Evolutionary conservation across 192 early-diverging fungal species (phyloP).

Genomic region (Phycomyces blakesleeanus): DNA sequence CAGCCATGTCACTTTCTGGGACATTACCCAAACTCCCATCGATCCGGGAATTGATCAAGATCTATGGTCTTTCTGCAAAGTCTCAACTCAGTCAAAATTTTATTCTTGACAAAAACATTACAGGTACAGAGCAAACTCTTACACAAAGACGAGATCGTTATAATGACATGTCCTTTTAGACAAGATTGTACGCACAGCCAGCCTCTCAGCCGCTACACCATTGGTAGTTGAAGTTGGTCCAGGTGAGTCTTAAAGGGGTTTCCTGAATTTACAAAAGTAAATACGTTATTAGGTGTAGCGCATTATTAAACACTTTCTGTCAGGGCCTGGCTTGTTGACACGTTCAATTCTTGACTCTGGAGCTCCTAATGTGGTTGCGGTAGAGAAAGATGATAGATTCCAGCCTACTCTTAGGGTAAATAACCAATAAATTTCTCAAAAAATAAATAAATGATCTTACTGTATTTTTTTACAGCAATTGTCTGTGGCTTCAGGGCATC

Average conservation of each 20-base stretch:
- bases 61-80: constrained; percentile 70
- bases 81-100: constrained; percentile 80
- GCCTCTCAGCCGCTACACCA: constrained; percentile 49
- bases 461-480: constrained; percentile 48
- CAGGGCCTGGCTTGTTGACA: constrained; percentile 71
- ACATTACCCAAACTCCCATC: constrained; percentile 46
- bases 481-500: constrained; percentile 57
- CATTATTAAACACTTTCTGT: not conserved
- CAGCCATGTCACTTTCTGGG: not conserved
- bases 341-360: constrained; percentile 72
- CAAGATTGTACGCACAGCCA: constrained; percentile 60
- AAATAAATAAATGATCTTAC: not conserved
- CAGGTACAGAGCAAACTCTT: constrained; percentile 43
- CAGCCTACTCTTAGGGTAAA: constrained; percentile 55
- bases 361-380: constrained; percentile 56
- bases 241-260: constrained; percentile 30
- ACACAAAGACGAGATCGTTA: not conserved
- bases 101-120: constrained; percentile 79
- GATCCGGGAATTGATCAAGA: constrained; percentile 66
- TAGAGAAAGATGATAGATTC: constrained; percentile 75
- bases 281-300: not conserved
- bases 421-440: not conserved
- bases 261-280: not conserved
- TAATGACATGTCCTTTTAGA: constrained; percentile 34
- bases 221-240: constrained; percentile 77